Conservation (phyloP, 371 early-diverging fungal genomes). For the Rhizopus microsporus region DNA sequence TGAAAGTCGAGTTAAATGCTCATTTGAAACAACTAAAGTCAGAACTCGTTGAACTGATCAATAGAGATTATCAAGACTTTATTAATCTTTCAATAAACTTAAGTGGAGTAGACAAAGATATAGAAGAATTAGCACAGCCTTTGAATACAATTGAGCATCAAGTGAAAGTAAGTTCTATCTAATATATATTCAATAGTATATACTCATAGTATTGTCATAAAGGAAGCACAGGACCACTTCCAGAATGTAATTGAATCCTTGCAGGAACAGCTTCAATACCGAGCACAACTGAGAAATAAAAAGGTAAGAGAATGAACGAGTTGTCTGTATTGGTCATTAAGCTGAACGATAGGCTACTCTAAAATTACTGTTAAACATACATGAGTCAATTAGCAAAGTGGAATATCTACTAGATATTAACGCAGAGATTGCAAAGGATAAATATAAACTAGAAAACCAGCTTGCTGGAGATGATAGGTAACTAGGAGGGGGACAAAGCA, state of each 20-base stretch:
- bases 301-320: slow-evolving; percentile 48
- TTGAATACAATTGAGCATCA: slow-evolving; percentile 58
- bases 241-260: slow-evolving; percentile 58
- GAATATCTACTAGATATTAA: slow-evolving; percentile 71
- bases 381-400: slow-evolving; percentile 75
- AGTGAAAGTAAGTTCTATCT: slow-evolving; percentile 53
- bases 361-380: slow-evolving; percentile 70
- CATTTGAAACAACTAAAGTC: slow-evolving; percentile 65
- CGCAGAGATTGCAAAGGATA: slow-evolving; percentile 28
- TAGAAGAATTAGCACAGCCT: slow-evolving; percentile 62
- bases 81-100: slow-evolving; percentile 79
- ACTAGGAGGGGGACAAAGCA: neutral
- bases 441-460: slow-evolving; percentile 1
- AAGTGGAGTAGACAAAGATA: slow-evolving; percentile 75
- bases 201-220: neutral
- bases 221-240: slow-evolving; percentile 54
- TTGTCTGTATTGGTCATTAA: neutral
- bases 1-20: slow-evolving; percentile 65
- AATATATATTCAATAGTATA: neutral
- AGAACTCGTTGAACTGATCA: slow-evolving; percentile 81
- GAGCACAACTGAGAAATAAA: slow-evolving; percentile 67
- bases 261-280: slow-evolving; percentile 59
- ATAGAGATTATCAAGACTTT: slow-evolving; percentile 81
- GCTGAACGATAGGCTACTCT: slow-evolving; percentile 47
- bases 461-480: neutral